Evolutionary conservation across 1,284 basidiomycete species (phyloP).

Genomic region (Wolfiporia cocos): DNA sequence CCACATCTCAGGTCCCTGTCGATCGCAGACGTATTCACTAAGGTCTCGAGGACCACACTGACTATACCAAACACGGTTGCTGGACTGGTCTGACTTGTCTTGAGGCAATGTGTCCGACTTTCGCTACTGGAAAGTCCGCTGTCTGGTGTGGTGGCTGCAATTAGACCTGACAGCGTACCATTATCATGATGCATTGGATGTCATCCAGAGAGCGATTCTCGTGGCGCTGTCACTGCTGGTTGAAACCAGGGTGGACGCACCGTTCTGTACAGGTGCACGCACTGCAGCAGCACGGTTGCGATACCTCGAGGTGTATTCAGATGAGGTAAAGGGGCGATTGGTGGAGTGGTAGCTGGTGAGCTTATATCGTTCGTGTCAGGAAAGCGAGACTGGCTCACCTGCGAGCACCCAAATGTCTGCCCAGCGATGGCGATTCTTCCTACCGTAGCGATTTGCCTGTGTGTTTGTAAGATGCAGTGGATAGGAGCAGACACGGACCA

Average conservation of each 20-base stretch:
- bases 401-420: constrained; percentile 2
- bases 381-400: not conserved
- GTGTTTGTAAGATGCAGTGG: constrained; percentile 2
- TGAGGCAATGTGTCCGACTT: constrained; percentile 6
- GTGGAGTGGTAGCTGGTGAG: constrained; percentile 6
- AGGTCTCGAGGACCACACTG: constrained; percentile 1
- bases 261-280: constrained; percentile 4
- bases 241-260: constrained; percentile 5
- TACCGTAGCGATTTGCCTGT: constrained; percentile 3
- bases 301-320: constrained; percentile 6
- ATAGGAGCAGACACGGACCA: not conserved
- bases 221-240: constrained; percentile 5
- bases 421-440: constrained; percentile 1
- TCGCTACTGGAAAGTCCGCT: constrained; percentile 4
- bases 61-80: not conserved
- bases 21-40: constrained; percentile 4
- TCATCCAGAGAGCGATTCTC: constrained; percentile 2
- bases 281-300: constrained; percentile 2
- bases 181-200: constrained; percentile 5
- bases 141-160: constrained; percentile 6
- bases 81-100: constrained; percentile 5
- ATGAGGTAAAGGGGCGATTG: constrained; percentile 4
- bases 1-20: constrained; percentile 4
- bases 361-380: not conserved
- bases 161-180: constrained; percentile 7